Conservation (phyloP, 2,329 filamentous ascomycete species). For the Escovopsis sp. region DNA sequence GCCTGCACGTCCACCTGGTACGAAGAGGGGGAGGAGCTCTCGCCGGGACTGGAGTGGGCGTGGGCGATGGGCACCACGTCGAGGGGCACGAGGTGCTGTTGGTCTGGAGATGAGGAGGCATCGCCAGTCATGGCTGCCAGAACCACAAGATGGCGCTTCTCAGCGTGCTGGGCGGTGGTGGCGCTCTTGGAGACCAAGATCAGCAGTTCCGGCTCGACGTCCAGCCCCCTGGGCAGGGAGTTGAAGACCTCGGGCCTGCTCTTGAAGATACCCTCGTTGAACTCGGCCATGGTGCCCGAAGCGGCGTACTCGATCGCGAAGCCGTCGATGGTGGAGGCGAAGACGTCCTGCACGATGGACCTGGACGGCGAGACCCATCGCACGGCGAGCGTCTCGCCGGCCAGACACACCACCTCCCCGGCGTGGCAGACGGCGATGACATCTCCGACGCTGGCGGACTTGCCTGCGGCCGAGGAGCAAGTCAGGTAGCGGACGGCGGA, state of each 20-base stretch:
- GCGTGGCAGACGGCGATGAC: constrained; percentile 43
- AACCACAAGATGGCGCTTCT: constrained; percentile 17
- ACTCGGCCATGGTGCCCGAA: constrained; percentile 29
- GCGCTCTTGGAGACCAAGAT: constrained; percentile 31
- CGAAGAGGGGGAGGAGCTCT: constrained; percentile 7
- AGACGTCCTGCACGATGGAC: constrained; percentile 19
- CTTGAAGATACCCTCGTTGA: constrained; percentile 39
- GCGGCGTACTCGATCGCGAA: constrained; percentile 36
- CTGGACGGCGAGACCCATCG: constrained; percentile 21
- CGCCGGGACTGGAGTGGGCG: too few relatives aligned
- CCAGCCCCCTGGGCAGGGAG: constrained; percentile 32
- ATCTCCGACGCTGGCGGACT: constrained; percentile 14
- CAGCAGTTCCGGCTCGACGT: constrained; percentile 35
- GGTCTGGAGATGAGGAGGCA: constrained; percentile 11
- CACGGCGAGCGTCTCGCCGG: constrained; percentile 31
- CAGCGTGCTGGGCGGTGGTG: constrained; percentile 13
- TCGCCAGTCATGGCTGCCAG: constrained; percentile 16
- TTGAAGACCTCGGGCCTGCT: constrained; percentile 36
- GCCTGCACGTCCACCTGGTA: constrained; percentile 48
- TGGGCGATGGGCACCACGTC: constrained; percentile 22
- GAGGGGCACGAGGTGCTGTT: constrained; percentile 23
- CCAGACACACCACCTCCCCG: constrained; percentile 45
- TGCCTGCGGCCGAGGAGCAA: constrained; percentile 14
- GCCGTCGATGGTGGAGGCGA: constrained; percentile 16
- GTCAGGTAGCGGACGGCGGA: constrained; percentile 22